These are phyloP conservation scores for Sporisorium exsertum DNA, from an alignment of 1,284 basidiomycete species.

Conservation along the genomic window DNA sequence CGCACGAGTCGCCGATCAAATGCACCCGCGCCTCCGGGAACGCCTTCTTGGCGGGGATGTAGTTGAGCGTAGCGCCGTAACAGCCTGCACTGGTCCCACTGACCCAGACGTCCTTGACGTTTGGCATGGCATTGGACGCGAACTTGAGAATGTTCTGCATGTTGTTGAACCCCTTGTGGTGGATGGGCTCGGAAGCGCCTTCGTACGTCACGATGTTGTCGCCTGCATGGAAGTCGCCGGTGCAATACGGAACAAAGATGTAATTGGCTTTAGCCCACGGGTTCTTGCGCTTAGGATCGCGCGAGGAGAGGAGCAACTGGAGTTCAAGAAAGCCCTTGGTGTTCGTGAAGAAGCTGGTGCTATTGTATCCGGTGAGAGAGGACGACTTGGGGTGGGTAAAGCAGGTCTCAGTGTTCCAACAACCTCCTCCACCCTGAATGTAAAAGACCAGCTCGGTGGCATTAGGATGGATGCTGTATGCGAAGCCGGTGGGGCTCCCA, in stretches of 20 bases:
- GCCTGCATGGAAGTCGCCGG: conserved; percentile 31
- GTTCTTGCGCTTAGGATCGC: conserved; percentile 25
- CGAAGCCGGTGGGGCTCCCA: conserved; percentile 30
- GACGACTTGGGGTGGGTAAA: conserved; percentile 20
- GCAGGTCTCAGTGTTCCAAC: conserved; percentile 28
- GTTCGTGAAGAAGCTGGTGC: conserved; percentile 4
- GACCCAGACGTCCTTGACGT: conserved; percentile 19
- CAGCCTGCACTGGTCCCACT: conserved; percentile 37
- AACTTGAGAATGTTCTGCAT: conserved; percentile 25
- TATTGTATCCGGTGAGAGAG: conserved; percentile 30
- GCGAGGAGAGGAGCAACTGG: conserved; percentile 25
- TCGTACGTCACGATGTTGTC: conserved; percentile 24
- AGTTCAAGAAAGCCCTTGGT: conserved; percentile 5
- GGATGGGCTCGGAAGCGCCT: conserved; percentile 20
- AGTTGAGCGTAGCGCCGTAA: conserved; percentile 34
- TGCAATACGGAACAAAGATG: conserved; percentile 42
- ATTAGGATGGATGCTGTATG: conserved; percentile 26
- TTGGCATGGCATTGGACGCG: conserved; percentile 10
- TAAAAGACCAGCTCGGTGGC: conserved; percentile 32
- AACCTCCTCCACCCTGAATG: conserved; percentile 32
- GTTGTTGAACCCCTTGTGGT: conserved; percentile 37
- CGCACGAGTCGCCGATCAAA: conserved; percentile 36
- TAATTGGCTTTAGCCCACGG: conserved; percentile 22
- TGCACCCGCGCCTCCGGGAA: conserved; percentile 22
- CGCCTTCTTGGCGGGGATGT: conserved; percentile 20